These are phyloP conservation scores for Alternaria hordeiaustralica DNA, from an alignment of 2,329 filamentous ascomycete genomes.

Conservation along the genomic window DNA sequence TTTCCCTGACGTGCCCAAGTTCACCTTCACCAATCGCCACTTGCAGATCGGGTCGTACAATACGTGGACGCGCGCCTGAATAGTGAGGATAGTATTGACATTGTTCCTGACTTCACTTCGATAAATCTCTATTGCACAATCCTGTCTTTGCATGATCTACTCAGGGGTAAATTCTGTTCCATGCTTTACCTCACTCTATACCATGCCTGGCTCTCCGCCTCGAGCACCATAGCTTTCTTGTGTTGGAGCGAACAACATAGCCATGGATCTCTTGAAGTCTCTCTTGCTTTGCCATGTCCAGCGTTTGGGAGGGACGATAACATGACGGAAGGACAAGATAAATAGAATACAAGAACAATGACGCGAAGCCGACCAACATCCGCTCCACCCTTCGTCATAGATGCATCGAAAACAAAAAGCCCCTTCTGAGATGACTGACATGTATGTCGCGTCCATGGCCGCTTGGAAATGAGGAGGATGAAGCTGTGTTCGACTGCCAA, in stretches of 20 bases:
- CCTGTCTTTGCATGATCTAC: neutral
- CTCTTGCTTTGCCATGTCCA: neutral
- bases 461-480: neutral
- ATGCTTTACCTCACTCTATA: neutral
- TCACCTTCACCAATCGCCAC: constrained; percentile 8
- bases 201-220: neutral
- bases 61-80: neutral
- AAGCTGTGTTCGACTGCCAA: neutral
- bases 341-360: neutral
- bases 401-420: neutral
- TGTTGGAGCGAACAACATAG: neutral
- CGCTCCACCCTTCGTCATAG: neutral
- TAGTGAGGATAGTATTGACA: neutral
- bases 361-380: neutral
- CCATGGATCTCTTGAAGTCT: neutral
- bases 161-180: constrained; percentile 6
- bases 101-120: neutral
- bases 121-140: neutral
- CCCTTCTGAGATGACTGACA: neutral
- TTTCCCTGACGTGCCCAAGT: constrained; percentile 2
- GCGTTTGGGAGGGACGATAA: neutral
- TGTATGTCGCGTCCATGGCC: neutral
- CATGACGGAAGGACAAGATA: neutral
- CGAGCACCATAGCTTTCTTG: neutral
- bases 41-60: neutral